Conservation (phyloP, 2,329 filamentous ascomycete species). For the Coniosporium uncinatum region DNA sequence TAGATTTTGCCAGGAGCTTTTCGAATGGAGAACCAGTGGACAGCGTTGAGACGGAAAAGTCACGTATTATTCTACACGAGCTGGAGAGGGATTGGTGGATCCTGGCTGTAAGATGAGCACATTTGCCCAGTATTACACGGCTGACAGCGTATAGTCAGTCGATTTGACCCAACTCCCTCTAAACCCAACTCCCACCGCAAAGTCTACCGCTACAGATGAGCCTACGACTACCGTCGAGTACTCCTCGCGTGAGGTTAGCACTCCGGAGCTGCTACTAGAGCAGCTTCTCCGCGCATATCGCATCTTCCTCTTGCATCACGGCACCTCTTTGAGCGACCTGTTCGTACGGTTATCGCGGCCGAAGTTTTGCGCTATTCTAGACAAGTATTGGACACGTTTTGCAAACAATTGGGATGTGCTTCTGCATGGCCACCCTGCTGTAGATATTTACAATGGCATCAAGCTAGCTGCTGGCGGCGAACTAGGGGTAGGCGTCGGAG, state of each 20-base stretch:
- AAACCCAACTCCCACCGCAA: conserved; percentile 21
- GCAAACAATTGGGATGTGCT: conserved; percentile 76
- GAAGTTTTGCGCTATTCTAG: conserved; percentile 67
- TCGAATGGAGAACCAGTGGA: conserved; percentile 72
- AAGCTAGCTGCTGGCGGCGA: conserved; percentile 89
- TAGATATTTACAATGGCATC: conserved; percentile 74
- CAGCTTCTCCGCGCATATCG: conserved; percentile 81
- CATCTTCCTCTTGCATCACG: conserved; percentile 86
- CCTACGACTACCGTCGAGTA: conserved; percentile 60
- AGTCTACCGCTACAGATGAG: conserved; percentile 18
- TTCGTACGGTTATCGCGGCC: conserved; percentile 55
- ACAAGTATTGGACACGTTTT: conserved; percentile 76
- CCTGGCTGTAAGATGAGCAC: conserved; percentile 62
- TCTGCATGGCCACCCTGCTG: conserved; percentile 81
- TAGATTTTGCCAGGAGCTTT: conserved; percentile 85
- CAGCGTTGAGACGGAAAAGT: conserved; percentile 86
- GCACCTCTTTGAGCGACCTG: conserved; percentile 64
- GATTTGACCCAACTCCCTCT: conserved; percentile 72
- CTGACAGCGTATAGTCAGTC: conserved; percentile 57
- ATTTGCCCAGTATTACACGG: background rate
- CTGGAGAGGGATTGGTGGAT: conserved; percentile 95
- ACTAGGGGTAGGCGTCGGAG: conserved; percentile 88
- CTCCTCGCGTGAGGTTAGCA: conserved; percentile 86
- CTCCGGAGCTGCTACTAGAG: conserved; percentile 68
- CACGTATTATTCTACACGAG: conserved; percentile 79